These are phyloP conservation scores for Coprinellus aureogranulatus DNA, from an alignment of 768 basidiomycete species.

Conservation along the genomic window DNA sequence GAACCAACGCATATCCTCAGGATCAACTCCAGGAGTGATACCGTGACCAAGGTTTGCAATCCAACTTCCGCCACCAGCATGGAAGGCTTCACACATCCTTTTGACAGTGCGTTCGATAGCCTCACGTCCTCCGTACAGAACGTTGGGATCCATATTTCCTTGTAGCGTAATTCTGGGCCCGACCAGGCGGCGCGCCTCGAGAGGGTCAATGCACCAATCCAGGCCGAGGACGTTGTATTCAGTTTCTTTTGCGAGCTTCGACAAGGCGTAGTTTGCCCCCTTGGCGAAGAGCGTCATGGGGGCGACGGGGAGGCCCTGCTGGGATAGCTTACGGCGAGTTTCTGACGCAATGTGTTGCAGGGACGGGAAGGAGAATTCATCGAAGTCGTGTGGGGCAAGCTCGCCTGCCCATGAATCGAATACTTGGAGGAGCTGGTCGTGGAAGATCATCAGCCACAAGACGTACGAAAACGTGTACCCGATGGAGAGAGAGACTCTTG, in stretches of 20 bases:
- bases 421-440: slow-evolving; percentile 82
- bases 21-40: slow-evolving; percentile 92
- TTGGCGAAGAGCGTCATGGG: slow-evolving; percentile 95
- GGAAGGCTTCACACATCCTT: slow-evolving; percentile 78
- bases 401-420: slow-evolving; percentile 98
- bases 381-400: slow-evolving; percentile 85
- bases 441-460: background rate
- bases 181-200: slow-evolving; percentile 62
- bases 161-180: slow-evolving; percentile 70
- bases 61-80: slow-evolving; percentile 71
- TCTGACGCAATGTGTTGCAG: slow-evolving; percentile 67
- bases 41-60: slow-evolving; percentile 97
- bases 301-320: slow-evolving; percentile 51
- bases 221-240: slow-evolving; percentile 89
- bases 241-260: slow-evolving; percentile 52
- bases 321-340: slow-evolving; percentile 59
- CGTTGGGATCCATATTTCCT: slow-evolving; percentile 89
- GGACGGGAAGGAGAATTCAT: slow-evolving; percentile 78
- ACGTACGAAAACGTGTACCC: background rate
- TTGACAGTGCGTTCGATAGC: slow-evolving; percentile 87
- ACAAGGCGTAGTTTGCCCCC: slow-evolving; percentile 78
- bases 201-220: slow-evolving; percentile 87
- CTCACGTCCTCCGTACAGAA: slow-evolving; percentile 80
- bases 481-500: no score
- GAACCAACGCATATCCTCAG: slow-evolving; percentile 90